Percentiles rank a stretch among this genome's conserved stretches.
phyloP scores from a whole-genome alignment of 768 basidiomycete genomes.

The Udeniomyces megalosporus region DNA sequence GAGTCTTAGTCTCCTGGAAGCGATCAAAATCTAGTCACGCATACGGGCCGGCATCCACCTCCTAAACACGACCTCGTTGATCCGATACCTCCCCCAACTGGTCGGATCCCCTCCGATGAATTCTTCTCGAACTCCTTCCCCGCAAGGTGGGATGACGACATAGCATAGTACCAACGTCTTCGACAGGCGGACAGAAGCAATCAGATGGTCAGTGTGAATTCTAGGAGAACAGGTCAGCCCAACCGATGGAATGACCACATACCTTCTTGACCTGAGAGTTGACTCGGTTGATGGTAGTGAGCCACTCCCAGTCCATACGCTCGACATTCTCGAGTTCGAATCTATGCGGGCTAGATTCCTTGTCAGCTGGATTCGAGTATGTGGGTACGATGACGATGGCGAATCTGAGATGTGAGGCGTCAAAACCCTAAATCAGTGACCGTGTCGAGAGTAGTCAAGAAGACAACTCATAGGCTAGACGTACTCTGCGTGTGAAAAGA shows the following conservation, averaged over 20 bases:
- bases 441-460: background rate
- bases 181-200: background rate
- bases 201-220: background rate
- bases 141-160: slow-evolving; percentile 70
- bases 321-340: slow-evolving; percentile 21
- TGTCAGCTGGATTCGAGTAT: slow-evolving; percentile 68
- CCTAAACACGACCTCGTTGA: slow-evolving; percentile 67
- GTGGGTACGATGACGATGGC: slow-evolving; percentile 78
- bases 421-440: background rate
- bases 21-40: slow-evolving; percentile 40
- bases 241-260: slow-evolving; percentile 6
- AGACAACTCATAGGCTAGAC: slow-evolving; percentile 20
- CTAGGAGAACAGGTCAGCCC: too few species aligned
- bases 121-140: background rate
- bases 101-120: slow-evolving; percentile 42
- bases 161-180: slow-evolving; percentile 83
- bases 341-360: slow-evolving; percentile 38
- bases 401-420: slow-evolving; percentile 41
- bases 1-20: too few species aligned
- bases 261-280: slow-evolving; percentile 97
- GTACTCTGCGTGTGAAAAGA: slow-evolving; percentile 90
- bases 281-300: slow-evolving; percentile 90
- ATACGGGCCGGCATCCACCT: slow-evolving; percentile 83
- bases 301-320: slow-evolving; percentile 70
- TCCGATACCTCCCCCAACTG: slow-evolving; percentile 40